phyloP scores from a whole-genome alignment of 176 grass and related monocot species.

The Carex myosuroides region DNA sequence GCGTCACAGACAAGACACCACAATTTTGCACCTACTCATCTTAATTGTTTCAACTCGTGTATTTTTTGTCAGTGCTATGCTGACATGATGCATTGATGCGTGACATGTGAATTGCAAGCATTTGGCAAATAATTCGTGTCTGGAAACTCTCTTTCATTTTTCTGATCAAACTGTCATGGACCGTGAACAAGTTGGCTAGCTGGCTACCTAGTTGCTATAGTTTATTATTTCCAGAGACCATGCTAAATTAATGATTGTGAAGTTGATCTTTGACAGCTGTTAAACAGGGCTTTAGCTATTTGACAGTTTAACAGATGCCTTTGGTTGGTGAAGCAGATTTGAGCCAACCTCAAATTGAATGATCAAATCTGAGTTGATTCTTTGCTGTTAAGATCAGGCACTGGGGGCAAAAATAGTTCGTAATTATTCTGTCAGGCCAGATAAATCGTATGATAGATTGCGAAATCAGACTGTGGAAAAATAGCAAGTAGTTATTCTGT shows the following conservation, averaged over 20 bases:
- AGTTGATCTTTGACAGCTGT: conserved; percentile 8
- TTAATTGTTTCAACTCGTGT: background rate
- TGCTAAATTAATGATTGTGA: background rate
- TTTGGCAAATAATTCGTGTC: background rate
- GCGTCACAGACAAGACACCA: background rate
- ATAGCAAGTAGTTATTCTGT: background rate
- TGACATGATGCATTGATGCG: background rate
- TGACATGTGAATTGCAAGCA: conserved; percentile 1
- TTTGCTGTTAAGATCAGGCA: background rate
- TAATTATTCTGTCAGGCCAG: background rate
- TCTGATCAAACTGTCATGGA: background rate
- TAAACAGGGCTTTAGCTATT: background rate
- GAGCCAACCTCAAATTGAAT: background rate
- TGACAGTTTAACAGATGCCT: background rate
- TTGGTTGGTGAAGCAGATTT: background rate
- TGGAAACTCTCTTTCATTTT: background rate
- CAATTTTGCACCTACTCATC: background rate
- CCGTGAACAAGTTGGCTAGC: background rate
- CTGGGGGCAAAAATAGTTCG: background rate
- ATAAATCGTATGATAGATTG: background rate
- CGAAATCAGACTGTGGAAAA: background rate
- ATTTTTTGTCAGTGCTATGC: background rate
- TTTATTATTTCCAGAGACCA: background rate
- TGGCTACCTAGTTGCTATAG: background rate
- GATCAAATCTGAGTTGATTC: background rate